Evolutionary conservation across 1,139 yeast species (phyloP).

Genomic region (Taiozyma sp.): DNA sequence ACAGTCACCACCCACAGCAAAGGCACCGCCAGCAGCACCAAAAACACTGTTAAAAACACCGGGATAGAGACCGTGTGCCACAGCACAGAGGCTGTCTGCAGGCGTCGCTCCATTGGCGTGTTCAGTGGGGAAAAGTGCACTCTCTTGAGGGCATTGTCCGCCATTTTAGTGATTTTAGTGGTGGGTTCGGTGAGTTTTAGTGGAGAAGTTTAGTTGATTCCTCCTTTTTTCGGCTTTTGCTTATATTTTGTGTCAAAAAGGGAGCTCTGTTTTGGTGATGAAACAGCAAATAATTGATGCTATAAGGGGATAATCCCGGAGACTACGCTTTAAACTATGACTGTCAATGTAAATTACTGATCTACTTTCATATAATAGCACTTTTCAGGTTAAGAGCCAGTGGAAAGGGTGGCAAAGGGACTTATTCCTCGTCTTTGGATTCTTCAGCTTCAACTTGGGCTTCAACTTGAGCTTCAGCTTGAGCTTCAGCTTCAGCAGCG

Average conservation of each 20-base stretch:
- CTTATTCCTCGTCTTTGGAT: too few relatives aligned
- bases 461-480: neutral
- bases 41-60: slow-evolving; percentile 45
- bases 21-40: slow-evolving; percentile 61
- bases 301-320: too few relatives aligned
- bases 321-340: too few relatives aligned
- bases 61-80: slow-evolving; percentile 80
- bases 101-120: slow-evolving; percentile 53
- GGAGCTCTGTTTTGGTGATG: too few relatives aligned
- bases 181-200: too few relatives aligned
- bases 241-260: too few relatives aligned
- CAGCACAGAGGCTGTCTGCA: slow-evolving; percentile 68
- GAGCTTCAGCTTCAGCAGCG: slow-evolving; percentile 16
- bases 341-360: too few relatives aligned
- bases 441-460: neutral
- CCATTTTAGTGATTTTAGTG: neutral
- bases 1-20: slow-evolving; percentile 63
- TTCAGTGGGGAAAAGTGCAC: slow-evolving; percentile 38
- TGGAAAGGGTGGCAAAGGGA: too few relatives aligned
- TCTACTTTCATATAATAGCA: too few relatives aligned
- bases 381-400: too few relatives aligned
- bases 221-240: neutral
- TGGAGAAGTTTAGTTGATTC: too few relatives aligned
- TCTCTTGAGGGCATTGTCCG: neutral
- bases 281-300: too few relatives aligned